phyloP scores from a whole-genome alignment of 176 grass and related monocot genomes.

The Paspalum vaginatum region DNA sequence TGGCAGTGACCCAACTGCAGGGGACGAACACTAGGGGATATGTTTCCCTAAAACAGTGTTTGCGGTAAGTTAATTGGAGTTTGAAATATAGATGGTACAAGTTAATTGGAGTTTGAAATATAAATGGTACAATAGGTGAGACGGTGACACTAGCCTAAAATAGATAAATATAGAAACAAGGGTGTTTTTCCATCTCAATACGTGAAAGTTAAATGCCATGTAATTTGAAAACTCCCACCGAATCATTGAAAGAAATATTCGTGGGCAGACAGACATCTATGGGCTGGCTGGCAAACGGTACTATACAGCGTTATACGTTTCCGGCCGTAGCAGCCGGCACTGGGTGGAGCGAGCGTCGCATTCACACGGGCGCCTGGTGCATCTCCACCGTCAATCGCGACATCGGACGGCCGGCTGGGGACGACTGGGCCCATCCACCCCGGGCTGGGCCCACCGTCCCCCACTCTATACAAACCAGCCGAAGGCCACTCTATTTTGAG shows the following conservation, averaged over 20 bases:
- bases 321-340: background rate
- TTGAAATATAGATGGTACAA: no score
- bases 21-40: no score
- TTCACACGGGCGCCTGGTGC: background rate
- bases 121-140: no score
- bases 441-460: background rate
- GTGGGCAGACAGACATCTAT: no score
- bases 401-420: background rate
- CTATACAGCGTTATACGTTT: background rate
- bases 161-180: no score
- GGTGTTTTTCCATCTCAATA: background rate
- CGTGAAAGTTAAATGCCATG: background rate
- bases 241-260: no score
- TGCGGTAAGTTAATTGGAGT: no score
- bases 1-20: no score
- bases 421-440: background rate
- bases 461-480: constrained; percentile 29
- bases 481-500: background rate
- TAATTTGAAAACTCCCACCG: background rate
- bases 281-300: no score
- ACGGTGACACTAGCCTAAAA: no score
- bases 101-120: no score
- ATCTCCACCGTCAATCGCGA: background rate
- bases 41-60: no score
- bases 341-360: background rate